Base-by-base conservation (phyloP, 1,139 yeast genomes). In the Taphrina flavorubra region DNA sequence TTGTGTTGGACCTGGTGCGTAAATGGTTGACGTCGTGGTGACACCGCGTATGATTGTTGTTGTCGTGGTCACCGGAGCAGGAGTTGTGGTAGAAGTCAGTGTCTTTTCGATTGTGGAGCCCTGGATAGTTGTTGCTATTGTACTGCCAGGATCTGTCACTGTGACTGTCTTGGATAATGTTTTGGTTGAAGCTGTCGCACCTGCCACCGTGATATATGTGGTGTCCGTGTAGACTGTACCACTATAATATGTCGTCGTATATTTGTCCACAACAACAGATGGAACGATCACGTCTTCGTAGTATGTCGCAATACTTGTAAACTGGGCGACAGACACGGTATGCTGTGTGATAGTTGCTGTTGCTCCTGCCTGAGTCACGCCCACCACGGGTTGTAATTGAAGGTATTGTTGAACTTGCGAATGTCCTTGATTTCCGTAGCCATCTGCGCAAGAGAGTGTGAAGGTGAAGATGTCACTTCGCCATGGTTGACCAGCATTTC, bases 341-440 rank as follows among this genome's bases (percentile, higher is more conserved):
- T 46, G 51, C 18, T 46, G 51, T 2, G 51, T 46, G 18, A 46
- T n/a, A 8, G 51, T 46, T 8, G 51, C 51, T 7, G 51, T 46
- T 2, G 51, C 51, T 8, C 51, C 51, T 46, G 51, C 51, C 51
- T 46, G 51, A 8, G 51, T 46, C 51, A n/a, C 20, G n/a, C 20
- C 25, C 20, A 46, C 51, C 4, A 46, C 51, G 6, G 51, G 51
- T n/a, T 46, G 51, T 13, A 46, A 16, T n/a, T 46, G 51, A 13
- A 46, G 11, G n/a, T n/a, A 46, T 46, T 46, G 51, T 16, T 46
- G 51, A 16, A 46, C n/a, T 16, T 46, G 51, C 16, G 51, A 46
- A 16, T 46, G 51, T n/a, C 51, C 51, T 11, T 13, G n/a, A n/a
- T 46, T 46, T 46, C 51, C 51, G n/a, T 46, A 46, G 25, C 51